Base-by-base conservation (phyloP, 2,329 filamentous ascomycete genomes). In the Trichophyton rubrum region DNA sequence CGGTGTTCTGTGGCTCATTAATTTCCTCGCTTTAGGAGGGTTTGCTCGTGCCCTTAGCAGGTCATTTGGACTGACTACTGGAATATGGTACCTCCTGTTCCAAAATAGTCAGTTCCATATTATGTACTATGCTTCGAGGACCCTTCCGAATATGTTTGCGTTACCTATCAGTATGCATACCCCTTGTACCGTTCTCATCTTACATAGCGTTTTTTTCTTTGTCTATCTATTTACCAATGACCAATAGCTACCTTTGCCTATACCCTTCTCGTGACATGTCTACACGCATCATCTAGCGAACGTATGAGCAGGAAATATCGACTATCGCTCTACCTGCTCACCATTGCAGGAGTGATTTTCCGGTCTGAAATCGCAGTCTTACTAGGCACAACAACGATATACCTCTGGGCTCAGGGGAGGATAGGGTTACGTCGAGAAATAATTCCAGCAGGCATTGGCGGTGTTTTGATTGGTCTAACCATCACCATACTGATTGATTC, bases 91-190 rank as follows among this genome's bases (percentile, higher is more conserved):
- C 76, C 75, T 87, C 3, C 63, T 89, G 43, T 79, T 97, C 59
- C 87, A 90, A 69, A 82, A 83, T 1, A 86, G 85, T 72, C 92
- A 97, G 73, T 99, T 99, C 69, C 93, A 99, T 74, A 77, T 95
- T 63, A 80, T 93, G 63, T 99, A 90, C 74, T 99, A 99, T 77
- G 87, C 91, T 13, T 93, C 90, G 15, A 82, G 93, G 63, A 93
- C 90, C 1, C 76, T 99, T 65, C 93, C 93, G 1, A 99, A 99
- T 72, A 96, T 95, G 87, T 95, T 96, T 74, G 91, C 93, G 20
- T 93, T 97, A 76, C 83, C 85, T 8, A 76, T 96, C 62, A 89
- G 87, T 92, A 78, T 74, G 85, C 79, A 40, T 41, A 27, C 3
- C 24, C 30, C 38, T 13, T 38, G 1, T 13, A 30, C 8, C 13